phyloP scores from a whole-genome alignment of 140 eudicot species.

The Stevia rebaudiana region DNA sequence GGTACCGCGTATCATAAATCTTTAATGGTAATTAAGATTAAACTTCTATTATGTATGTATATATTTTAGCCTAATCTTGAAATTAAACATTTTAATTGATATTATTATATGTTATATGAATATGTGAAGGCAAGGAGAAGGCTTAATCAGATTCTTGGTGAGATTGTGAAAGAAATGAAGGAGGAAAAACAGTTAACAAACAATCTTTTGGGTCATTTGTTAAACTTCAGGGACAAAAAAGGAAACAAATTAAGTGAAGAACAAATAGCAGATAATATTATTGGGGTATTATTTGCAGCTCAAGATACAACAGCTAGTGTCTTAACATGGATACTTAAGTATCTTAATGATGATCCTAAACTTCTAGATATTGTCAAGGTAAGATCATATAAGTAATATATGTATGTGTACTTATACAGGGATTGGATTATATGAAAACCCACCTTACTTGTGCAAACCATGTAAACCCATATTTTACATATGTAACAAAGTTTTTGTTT shows the following conservation, averaged over 20 bases:
- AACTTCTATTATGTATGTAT: not conserved
- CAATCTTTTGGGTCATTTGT: slow-evolving; percentile 55
- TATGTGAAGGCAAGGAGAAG: slow-evolving; percentile 59
- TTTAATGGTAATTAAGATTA: slow-evolving; percentile 36
- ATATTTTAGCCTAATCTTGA: not conserved
- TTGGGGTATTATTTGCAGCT: slow-evolving; percentile 90
- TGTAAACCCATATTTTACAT: too few relatives aligned
- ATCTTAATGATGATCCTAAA: slow-evolving; percentile 62
- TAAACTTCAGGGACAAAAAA: slow-evolving; percentile 55
- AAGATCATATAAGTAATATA: slow-evolving; percentile 6
- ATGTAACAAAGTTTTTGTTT: too few relatives aligned
- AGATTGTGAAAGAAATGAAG: slow-evolving; percentile 48
- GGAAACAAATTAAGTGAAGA: slow-evolving; percentile 50
- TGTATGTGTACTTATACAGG: too few relatives aligned
- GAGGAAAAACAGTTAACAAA: slow-evolving; percentile 44
- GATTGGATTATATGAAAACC: not conserved
- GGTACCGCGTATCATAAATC: slow-evolving; percentile 81
- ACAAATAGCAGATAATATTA: slow-evolving; percentile 73
- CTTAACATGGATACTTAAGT: slow-evolving; percentile 82
- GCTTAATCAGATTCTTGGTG: slow-evolving; percentile 49
- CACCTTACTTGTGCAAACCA: too few relatives aligned
- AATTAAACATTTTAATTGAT: not conserved
- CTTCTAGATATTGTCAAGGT: slow-evolving; percentile 68
- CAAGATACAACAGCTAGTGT: slow-evolving; percentile 96
- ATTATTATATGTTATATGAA: slow-evolving; percentile 9